Evolutionary conservation across 129 eudicot species (phyloP), one percentile per base, ranked within the genome.

Genomic region (Saussurea involucrata): DNA sequence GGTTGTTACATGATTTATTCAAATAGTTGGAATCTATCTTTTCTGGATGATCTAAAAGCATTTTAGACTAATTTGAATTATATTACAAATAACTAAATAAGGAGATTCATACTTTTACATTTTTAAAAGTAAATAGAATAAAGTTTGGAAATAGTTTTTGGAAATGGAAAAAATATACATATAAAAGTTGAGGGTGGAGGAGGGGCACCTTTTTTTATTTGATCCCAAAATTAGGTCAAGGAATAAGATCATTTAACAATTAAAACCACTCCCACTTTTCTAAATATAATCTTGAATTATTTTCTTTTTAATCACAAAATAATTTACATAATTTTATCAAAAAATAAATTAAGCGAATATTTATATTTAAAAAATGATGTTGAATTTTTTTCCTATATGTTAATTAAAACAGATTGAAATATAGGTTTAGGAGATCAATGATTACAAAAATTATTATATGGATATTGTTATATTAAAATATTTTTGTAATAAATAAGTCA

Each of bases 181-280:
- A 36, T 34, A 32, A 27, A 68, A 71, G 70, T 36, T 55, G 70
- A 72, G 80, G 74, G 65, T 81, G 85, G 82, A 18, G 61, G 81
- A 61, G 10, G 8, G 66, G 71, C 80, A 75, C 87, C 82, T 81
- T 46, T n/a, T 49, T 37, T 72, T 69, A 68, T 37, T 79, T 71
- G 65, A 81, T 81, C 75, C 74, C 25, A 61, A 78, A 83, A 83
- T 88, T 88, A 88, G 92, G 92, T 83, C 86, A 85, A 68, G 78
- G 81, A 68, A 77, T 77, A 69, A 57, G 75, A 77, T 63, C 61
- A 57, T 72, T 69, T 24, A 34, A 68, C 61, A 68, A 69, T 69
- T 55, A 18, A 17, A 13, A 53, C n/a, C 25, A 21, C 18, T 67
- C 32, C 32, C 8, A 77, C 74, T 77, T 77, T 77, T 33, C 68